Conservation (phyloP, 305 asterid species). For the Rubia tinctorum region DNA sequence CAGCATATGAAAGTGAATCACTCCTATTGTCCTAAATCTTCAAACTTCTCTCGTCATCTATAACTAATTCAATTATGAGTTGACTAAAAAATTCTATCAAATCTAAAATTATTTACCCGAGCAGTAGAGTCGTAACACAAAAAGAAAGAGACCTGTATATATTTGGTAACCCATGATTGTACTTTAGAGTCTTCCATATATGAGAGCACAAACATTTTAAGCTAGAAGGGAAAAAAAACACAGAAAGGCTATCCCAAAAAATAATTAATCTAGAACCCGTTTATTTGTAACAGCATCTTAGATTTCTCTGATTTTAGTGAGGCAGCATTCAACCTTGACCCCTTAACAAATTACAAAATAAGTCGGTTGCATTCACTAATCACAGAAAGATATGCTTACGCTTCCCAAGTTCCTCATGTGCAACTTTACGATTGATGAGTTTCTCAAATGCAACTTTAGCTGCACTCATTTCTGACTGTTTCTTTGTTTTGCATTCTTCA, state of each 20-base stretch:
- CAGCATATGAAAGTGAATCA: neutral
- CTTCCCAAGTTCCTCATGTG: constrained; percentile 40
- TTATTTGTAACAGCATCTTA: neutral
- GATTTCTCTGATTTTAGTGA: neutral
- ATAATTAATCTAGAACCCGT: neutral
- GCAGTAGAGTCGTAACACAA: neutral
- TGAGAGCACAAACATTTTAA: neutral
- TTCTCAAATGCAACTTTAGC: constrained; percentile 63
- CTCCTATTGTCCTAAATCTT: neutral
- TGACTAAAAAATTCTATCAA: neutral
- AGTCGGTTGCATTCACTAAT: neutral
- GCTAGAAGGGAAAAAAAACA: neutral
- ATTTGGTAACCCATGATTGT: neutral
- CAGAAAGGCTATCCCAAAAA: neutral
- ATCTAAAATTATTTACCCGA: neutral
- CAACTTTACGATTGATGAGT: constrained; percentile 41
- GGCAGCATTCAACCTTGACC: neutral
- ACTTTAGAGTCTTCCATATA: neutral
- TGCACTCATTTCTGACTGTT: constrained; percentile 80
- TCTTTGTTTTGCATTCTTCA: constrained; percentile 57
- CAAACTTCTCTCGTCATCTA: neutral
- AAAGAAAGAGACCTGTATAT: neutral
- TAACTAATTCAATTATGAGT: neutral
- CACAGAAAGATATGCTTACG: constrained; percentile 35
- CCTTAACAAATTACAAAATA: neutral